Conservation (phyloP, 2,329 filamentous ascomycete genomes). For the Colletotrichum scovillei region DNA sequence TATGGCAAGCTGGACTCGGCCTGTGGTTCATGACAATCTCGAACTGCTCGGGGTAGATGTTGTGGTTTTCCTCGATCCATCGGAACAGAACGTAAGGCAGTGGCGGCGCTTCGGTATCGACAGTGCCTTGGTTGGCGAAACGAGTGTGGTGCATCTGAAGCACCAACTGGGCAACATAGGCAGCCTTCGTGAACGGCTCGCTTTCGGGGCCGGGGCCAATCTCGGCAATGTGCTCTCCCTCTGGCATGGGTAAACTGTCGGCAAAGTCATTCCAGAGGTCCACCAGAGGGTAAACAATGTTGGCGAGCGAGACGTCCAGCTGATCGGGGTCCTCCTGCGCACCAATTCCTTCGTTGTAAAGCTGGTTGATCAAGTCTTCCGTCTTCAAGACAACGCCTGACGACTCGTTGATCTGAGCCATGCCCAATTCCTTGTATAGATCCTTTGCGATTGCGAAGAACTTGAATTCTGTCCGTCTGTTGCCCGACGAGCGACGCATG, state of each 20-base stretch:
- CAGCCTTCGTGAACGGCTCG: constrained; percentile 78
- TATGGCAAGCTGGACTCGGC: constrained; percentile 81
- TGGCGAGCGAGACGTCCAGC: constrained; percentile 67
- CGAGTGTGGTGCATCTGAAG: constrained; percentile 81
- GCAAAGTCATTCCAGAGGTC: constrained; percentile 67
- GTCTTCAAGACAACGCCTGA: constrained; percentile 79
- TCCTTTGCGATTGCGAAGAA: constrained; percentile 80
- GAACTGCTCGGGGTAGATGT: constrained; percentile 76
- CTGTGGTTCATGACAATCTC: constrained; percentile 71
- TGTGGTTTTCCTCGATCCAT: constrained; percentile 84
- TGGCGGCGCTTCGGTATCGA: constrained; percentile 58
- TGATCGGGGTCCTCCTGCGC: constrained; percentile 65
- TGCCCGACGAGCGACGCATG: constrained; percentile 53
- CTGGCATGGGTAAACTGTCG: constrained; percentile 58
- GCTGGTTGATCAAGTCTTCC: constrained; percentile 74
- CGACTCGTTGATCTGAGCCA: constrained; percentile 74
- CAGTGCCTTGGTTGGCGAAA: constrained; percentile 46
- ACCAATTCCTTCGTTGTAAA: constrained; percentile 73
- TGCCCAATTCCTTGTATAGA: constrained; percentile 68
- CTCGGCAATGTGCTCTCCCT: constrained; percentile 66
- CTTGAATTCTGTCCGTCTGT: constrained; percentile 67
- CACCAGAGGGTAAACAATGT: constrained; percentile 62
- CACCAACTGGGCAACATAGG: constrained; percentile 81
- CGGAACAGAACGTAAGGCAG: constrained; percentile 83
- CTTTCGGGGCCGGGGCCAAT: constrained; percentile 74